A percentile compares a stretch with the other conserved stretches of the same genome.
Conservation (phyloP, 805 yeast species). For the Cyberlindnera saturnus region DNA sequence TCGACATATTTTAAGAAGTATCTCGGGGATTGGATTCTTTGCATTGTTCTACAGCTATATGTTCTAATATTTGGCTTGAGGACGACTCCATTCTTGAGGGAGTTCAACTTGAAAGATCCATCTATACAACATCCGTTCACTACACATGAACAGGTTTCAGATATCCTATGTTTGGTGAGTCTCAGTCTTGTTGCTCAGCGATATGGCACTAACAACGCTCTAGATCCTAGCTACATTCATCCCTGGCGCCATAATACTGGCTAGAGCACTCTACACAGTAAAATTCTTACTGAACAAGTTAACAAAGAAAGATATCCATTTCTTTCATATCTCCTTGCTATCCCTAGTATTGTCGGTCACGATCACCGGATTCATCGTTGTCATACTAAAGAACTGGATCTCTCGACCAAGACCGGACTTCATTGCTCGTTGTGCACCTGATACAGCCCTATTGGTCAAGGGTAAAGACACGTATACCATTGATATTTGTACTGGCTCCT, state of each 20-base stretch:
- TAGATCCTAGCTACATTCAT: constrained; percentile 3
- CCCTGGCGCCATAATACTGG: constrained; percentile 2
- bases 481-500: constrained; percentile 54
- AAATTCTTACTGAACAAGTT: constrained; percentile 4
- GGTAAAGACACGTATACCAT: constrained; percentile 14
- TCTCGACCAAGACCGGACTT: constrained; percentile 92
- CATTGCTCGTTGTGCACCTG: constrained; percentile 74
- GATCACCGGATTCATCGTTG: constrained; percentile 11
- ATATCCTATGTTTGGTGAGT: constrained; percentile 5
- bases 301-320: constrained; percentile 8
- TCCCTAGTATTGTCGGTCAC: constrained; percentile 9
- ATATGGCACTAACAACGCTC: neutral
- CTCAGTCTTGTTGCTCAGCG: neutral
- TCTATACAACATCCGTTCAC: constrained; percentile 27
- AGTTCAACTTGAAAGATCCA: constrained; percentile 26
- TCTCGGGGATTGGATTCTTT: constrained; percentile 8
- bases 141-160: constrained; percentile 7
- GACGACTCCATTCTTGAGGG: constrained; percentile 25
- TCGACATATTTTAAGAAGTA: constrained; percentile 3
- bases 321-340: constrained; percentile 9
- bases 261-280: neutral
- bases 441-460: constrained; percentile 28
- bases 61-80: constrained; percentile 6
- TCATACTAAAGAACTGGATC: constrained; percentile 65
- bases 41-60: constrained; percentile 4